Base-by-base conservation (phyloP, 306 rosid genomes). In the Casuarina glauca region DNA sequence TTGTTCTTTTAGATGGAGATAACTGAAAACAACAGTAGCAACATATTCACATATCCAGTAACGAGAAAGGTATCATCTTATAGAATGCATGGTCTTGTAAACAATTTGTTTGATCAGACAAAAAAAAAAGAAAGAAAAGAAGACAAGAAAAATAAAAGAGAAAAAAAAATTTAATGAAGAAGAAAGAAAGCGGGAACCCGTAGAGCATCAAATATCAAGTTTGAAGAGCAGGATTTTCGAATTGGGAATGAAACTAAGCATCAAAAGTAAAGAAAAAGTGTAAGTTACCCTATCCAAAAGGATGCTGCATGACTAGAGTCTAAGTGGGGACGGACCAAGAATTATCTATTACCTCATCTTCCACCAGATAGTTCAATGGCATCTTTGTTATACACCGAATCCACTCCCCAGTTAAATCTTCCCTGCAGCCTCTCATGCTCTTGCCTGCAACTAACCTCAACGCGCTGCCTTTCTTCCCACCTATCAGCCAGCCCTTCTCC, bases 401-500 rank as follows among this genome's bases (percentile, higher is more conserved):
- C 98, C 82, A 93, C 99, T 46, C 97, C 96, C 98, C 98, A 96
- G 78, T 96, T 93, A 78, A 96, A 93, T 81, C 99, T 89, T 90
- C 99, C 82, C 73, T 96, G 98, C 39, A 93, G 73, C 76, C 98
- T 88, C 68, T 96, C 98, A 2, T 90, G 88, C 80, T 96, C 98
- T 81, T 93, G 90, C 84, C 98, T 87, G 35, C 99, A 89, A 64
- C 79, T 87, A 72, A 96, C 97, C 84, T 96, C 99, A 62, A 91
- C 91, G 52, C 81, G 88, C 83, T 93, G 99, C 99, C 99, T 93
- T 75, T 93, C 98, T 78, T 96, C 98, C 99, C 99, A 96, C 83
- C 98, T 82, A 89, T 96, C 97, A 12, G 99, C 99, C 63, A 93
- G 93, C 35, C 99, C 99, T 83, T 96, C 99, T 50, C 98, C 99